Conservation (phyloP, 2,329 filamentous ascomycete genomes). For the Fusarium compactum region DNA sequence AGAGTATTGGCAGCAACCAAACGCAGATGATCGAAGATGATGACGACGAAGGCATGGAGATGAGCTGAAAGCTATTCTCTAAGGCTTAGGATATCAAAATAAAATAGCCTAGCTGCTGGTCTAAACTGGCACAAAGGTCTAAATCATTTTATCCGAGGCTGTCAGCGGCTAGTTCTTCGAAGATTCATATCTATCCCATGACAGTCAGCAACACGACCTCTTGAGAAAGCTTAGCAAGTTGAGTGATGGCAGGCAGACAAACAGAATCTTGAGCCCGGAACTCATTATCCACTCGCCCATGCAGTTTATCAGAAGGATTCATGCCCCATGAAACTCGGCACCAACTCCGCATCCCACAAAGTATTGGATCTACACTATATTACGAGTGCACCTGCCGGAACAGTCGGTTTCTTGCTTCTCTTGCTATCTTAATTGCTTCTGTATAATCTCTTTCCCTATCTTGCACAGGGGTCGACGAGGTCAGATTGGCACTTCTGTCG, state of each 20-base stretch:
- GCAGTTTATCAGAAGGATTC: not conserved
- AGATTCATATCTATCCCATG: too few relatives aligned
- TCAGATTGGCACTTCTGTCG: slow-evolving; percentile 12
- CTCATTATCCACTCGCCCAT: not conserved
- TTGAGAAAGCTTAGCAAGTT: too few relatives aligned
- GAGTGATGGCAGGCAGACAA: too few relatives aligned
- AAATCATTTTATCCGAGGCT: too few relatives aligned
- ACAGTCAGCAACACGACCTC: too few relatives aligned
- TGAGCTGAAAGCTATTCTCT: slow-evolving; percentile 53
- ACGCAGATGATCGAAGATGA: slow-evolving; percentile 70
- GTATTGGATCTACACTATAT: slow-evolving; percentile 20
- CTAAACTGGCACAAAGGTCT: too few relatives aligned
- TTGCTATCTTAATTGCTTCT: not conserved
- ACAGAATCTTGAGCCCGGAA: too few relatives aligned
- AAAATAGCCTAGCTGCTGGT: too few relatives aligned
- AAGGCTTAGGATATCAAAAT: not conserved
- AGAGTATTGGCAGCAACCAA: slow-evolving; percentile 70
- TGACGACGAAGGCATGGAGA: slow-evolving; percentile 73
- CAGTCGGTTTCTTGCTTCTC: not conserved
- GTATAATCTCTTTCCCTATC: not conserved
- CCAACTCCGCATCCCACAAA: slow-evolving; percentile 7
- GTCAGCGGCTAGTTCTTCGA: too few relatives aligned
- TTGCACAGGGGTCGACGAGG: slow-evolving; percentile 1
- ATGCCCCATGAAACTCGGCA: slow-evolving; percentile 2
- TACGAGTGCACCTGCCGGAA: slow-evolving; percentile 10